Evolutionary conservation across 2,329 filamentous ascomycete genomes (phyloP).

Genomic region (Botrytis sinoallii): DNA sequence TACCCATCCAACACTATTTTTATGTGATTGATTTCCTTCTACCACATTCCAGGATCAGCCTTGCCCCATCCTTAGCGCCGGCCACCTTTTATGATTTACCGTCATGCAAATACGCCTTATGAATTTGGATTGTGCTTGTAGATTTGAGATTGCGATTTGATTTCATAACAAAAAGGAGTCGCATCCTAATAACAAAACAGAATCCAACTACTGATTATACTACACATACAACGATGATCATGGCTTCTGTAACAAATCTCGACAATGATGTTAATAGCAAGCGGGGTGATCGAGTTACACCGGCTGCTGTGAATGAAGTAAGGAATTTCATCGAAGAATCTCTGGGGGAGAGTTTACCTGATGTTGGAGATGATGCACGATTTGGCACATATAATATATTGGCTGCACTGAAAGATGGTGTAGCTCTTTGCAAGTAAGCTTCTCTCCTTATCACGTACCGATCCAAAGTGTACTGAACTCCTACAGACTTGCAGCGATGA

Average conservation of each 20-base stretch:
- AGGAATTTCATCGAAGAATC: conserved; percentile 81
- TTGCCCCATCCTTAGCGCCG: conserved; percentile 15
- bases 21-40: not conserved
- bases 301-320: conserved; percentile 81
- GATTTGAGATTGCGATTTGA: conserved; percentile 13
- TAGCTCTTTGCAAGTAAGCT: conserved; percentile 83
- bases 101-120: conserved; percentile 8
- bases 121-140: conserved; percentile 12
- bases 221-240: conserved; percentile 41
- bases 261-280: conserved; percentile 94
- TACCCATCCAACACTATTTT: not conserved
- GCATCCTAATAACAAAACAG: not conserved
- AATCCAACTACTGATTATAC: not conserved
- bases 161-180: conserved; percentile 18
- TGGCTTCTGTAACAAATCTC: conserved; percentile 91
- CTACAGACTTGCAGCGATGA: conserved; percentile 72
- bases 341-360: conserved; percentile 68
- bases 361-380: conserved; percentile 45
- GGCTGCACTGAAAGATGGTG: conserved; percentile 83
- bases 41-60: conserved; percentile 11
- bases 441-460: conserved; percentile 3
- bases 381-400: conserved; percentile 56
- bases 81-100: conserved; percentile 16
- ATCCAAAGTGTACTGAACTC: conserved; percentile 20
- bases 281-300: conserved; percentile 90